Base-by-base conservation (phyloP, 768 basidiomycete genomes). In the Macrolepiota dolichaula region DNA sequence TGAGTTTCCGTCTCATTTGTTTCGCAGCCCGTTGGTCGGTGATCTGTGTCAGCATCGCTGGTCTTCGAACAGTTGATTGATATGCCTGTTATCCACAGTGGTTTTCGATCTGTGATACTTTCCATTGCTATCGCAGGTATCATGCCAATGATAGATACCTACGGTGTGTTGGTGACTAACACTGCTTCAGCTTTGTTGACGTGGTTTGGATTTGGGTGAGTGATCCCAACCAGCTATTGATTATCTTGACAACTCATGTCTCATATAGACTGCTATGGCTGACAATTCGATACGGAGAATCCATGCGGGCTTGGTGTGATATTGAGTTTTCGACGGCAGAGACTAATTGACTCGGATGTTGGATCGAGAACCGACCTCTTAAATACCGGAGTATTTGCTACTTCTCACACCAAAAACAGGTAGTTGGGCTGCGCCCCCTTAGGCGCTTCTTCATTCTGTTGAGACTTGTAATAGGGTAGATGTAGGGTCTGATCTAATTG, bases 241-340 rank as follows among this genome's bases (percentile, higher is more conserved):
- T 71, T 25, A n/a, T 12, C 13, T 37, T 27, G 40, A 15, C 12
- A 13, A 19, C 35, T 42, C 11, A 50, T 25, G 24, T 6, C 19
- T 27, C 2, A 29, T 25, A 50, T 60, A 84, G 83, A 47, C n/a
- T 82, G 22, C 53, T 85, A 1, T 76, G 74, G 72, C 51, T 77
- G 44, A 79, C 78, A 10, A 79, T 85, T 58, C 70, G 68, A 4
- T 79, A 83, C 50, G 83, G 82, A 3, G 74, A 74, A 40, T 67
- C 68, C 27, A 76, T 85, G 77, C 74, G 82, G 3, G 76, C 74
- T 1, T 82, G 79, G 75, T 71, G 79, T 5, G 82, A 89, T 64
- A 71, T 87, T 7, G 85, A 81, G 2, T 87, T 79, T 65, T 81
- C 85, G 1, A 80, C 78, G 0, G 69, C 67, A 9, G 69, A 74